These are phyloP conservation scores for Penicillium sp. DNA, from an alignment of 2,329 filamentous ascomycete genomes.

Conservation along the genomic window DNA sequence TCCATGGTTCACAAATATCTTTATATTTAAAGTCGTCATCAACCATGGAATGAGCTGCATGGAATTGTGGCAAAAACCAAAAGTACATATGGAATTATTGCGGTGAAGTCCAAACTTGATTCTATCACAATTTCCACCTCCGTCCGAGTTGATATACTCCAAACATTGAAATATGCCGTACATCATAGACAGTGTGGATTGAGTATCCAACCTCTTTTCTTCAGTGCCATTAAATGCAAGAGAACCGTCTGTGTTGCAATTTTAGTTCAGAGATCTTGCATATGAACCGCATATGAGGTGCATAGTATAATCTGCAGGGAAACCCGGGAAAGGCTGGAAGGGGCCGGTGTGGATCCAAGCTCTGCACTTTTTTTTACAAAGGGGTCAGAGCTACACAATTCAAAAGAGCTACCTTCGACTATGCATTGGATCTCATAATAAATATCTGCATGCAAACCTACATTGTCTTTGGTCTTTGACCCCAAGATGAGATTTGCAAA, in stretches of 20 bases:
- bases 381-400: neutral
- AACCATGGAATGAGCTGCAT: neutral
- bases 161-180: neutral
- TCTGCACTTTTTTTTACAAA: neutral
- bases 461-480: neutral
- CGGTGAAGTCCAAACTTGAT: neutral
- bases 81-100: neutral
- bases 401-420: neutral
- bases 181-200: neutral
- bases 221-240: constrained; percentile 1
- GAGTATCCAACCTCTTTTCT: neutral
- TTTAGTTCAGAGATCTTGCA: constrained; percentile 20
- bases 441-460: neutral
- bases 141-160: neutral
- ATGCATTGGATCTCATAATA: neutral
- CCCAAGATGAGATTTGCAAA: neutral
- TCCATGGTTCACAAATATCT: neutral
- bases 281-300: constrained; percentile 8
- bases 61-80: neutral
- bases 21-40: neutral
- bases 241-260: constrained; percentile 12
- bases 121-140: neutral
- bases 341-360: constrained; percentile 5
- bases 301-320: constrained; percentile 11
- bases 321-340: constrained; percentile 11